These are phyloP conservation scores for Conringia planisiliqua DNA, from an alignment of 345 rosid genomes.

Conservation along the genomic window DNA sequence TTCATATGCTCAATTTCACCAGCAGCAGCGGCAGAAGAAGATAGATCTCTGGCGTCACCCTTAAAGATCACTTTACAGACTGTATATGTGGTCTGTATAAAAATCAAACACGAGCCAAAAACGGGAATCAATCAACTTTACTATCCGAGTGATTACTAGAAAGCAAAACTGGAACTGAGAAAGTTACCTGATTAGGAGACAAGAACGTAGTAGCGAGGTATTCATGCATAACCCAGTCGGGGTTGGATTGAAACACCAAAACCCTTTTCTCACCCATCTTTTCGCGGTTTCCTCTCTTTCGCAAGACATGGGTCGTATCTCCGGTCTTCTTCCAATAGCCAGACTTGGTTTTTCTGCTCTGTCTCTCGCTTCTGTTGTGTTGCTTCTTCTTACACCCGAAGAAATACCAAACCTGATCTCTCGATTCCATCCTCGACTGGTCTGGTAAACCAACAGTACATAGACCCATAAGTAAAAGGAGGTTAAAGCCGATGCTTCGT, in stretches of 20 bases:
- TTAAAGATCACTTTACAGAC: conserved; percentile 39
- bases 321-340: conserved; percentile 65
- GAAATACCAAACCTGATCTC: conserved; percentile 39
- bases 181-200: conserved; percentile 10
- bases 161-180: neutral
- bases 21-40: neutral
- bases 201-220: neutral
- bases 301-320: conserved; percentile 7
- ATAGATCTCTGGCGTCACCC: neutral
- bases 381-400: conserved; percentile 31
- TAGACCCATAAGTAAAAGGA: too few relatives aligned
- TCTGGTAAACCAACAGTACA: neutral
- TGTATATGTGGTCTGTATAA: conserved; percentile 15
- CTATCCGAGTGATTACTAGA: too few relatives aligned
- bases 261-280: conserved; percentile 45
- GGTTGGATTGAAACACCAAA: conserved; percentile 37
- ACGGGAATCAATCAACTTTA: neutral
- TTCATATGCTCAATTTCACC: neutral
- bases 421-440: neutral
- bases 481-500: too few relatives aligned
- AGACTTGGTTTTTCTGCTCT: conserved; percentile 26
- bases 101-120: neutral
- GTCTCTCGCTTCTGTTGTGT: conserved; percentile 21
- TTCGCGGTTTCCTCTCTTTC: neutral
- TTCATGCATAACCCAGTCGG: conserved; percentile 40